phyloP scores from a whole-genome alignment of 2,329 filamentous ascomycete species.

The Colletotrichum destructivum region DNA sequence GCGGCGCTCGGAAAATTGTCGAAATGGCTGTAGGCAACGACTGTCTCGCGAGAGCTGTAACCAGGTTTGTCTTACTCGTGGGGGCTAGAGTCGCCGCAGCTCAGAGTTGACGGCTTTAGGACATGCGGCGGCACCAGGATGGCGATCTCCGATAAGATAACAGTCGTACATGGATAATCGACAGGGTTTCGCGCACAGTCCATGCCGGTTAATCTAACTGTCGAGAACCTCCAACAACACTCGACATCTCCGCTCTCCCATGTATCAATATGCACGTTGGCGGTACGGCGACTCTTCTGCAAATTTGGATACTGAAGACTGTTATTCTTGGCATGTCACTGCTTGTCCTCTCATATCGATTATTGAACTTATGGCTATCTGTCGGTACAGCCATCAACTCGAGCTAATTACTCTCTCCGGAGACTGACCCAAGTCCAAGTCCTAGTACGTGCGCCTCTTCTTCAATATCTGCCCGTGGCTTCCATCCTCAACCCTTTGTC shows the following conservation, averaged over 20 bases:
- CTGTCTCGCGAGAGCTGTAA: background rate
- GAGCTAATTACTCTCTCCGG: background rate
- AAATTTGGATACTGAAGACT: no score
- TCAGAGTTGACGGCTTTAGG: background rate
- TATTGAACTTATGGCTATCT: background rate
- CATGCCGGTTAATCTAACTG: no score
- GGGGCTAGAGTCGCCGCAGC: background rate
- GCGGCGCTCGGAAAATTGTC: background rate
- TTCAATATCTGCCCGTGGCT: slow-evolving; percentile 53
- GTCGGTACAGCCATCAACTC: background rate
- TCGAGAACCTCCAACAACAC: no score
- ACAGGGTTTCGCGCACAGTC: background rate
- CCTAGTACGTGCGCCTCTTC: background rate
- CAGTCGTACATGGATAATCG: background rate
- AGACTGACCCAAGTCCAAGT: slow-evolving; percentile 2
- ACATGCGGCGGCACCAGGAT: background rate
- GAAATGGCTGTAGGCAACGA: background rate
- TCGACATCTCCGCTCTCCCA: no score
- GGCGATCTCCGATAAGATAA: slow-evolving; percentile 18
- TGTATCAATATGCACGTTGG: no score
- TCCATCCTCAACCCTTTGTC: slow-evolving; percentile 56
- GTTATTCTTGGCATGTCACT: no score
- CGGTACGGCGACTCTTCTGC: no score
- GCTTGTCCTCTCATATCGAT: background rate
- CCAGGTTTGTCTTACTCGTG: background rate